phyloP scores from a whole-genome alignment of 805 yeast genomes.

The Saccharomycopsis babjevae region DNA sequence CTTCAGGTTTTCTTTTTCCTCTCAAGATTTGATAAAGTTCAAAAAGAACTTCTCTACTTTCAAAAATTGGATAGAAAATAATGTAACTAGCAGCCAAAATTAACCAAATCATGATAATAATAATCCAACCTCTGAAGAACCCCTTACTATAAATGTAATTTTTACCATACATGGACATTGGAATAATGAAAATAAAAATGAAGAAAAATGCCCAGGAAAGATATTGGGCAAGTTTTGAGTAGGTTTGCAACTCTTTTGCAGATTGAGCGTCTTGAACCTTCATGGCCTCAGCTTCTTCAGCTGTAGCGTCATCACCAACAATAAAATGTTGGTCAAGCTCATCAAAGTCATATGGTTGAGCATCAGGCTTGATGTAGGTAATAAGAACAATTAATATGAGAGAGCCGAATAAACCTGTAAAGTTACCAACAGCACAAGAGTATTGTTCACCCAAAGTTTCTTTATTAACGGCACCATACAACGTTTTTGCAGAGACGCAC shows the following conservation, averaged over 20 bases:
- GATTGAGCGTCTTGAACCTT: constrained; percentile 18
- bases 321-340: constrained; percentile 22
- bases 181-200: constrained; percentile 24
- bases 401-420: constrained; percentile 28
- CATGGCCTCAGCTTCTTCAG: constrained; percentile 25
- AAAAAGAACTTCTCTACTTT: constrained; percentile 23
- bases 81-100: constrained; percentile 26
- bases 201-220: constrained; percentile 23
- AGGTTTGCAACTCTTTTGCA: constrained; percentile 20
- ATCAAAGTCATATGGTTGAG: constrained; percentile 24
- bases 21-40: constrained; percentile 16
- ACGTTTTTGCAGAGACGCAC: constrained; percentile 29
- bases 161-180: constrained; percentile 27
- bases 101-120: constrained; percentile 29
- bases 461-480: constrained; percentile 28
- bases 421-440: constrained; percentile 35
- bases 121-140: constrained; percentile 28
- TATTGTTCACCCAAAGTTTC: constrained; percentile 27
- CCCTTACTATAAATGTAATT: constrained; percentile 25
- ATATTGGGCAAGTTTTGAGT: constrained; percentile 22
- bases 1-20: constrained; percentile 18
- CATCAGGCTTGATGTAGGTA: constrained; percentile 20
- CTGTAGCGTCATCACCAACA: constrained; percentile 29
- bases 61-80: constrained; percentile 27
- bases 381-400: constrained; percentile 25